A percentile compares a stretch with the other conserved stretches of the same genome.
These are phyloP conservation scores for Endothia cerciana DNA, from an alignment of 2,329 filamentous ascomycete species.

Conservation along the genomic window DNA sequence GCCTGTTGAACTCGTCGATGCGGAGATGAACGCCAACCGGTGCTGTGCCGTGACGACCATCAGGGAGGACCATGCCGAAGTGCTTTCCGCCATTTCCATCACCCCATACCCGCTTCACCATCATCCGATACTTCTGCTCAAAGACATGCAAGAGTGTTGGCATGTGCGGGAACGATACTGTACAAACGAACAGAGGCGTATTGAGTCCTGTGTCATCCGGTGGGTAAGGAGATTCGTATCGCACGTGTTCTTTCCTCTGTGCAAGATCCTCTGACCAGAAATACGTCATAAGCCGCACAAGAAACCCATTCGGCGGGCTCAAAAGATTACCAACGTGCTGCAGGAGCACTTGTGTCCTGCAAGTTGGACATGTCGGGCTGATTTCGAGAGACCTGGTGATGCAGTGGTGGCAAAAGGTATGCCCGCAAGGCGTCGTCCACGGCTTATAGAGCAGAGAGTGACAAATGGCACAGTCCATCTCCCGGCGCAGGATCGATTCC, in stretches of 20 bases:
- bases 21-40: conserved; percentile 71
- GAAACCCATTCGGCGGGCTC: conserved; percentile 62
- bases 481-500: conserved; percentile 64
- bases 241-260: conserved; percentile 58
- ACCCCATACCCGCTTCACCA: conserved; percentile 71
- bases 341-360: conserved; percentile 66
- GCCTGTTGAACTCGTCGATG: conserved; percentile 73
- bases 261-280: conserved; percentile 72
- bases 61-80: conserved; percentile 85
- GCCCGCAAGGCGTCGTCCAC: conserved; percentile 82
- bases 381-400: conserved; percentile 69
- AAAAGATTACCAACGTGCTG: conserved; percentile 46
- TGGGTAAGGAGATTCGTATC: conserved; percentile 57
- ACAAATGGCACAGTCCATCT: conserved; percentile 89
- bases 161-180: conserved; percentile 79
- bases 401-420: conserved; percentile 86
- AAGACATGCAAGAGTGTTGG: conserved; percentile 90
- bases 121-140: conserved; percentile 87
- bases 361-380: conserved; percentile 78
- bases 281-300: conserved; percentile 65
- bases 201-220: conserved; percentile 58
- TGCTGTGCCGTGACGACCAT: conserved; percentile 47
- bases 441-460: conserved; percentile 82
- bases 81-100: conserved; percentile 68
- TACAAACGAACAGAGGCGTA: conserved; percentile 79